Evolutionary conservation across 208 protist species (phyloP).

Genomic region (Crithidia sp.): DNA sequence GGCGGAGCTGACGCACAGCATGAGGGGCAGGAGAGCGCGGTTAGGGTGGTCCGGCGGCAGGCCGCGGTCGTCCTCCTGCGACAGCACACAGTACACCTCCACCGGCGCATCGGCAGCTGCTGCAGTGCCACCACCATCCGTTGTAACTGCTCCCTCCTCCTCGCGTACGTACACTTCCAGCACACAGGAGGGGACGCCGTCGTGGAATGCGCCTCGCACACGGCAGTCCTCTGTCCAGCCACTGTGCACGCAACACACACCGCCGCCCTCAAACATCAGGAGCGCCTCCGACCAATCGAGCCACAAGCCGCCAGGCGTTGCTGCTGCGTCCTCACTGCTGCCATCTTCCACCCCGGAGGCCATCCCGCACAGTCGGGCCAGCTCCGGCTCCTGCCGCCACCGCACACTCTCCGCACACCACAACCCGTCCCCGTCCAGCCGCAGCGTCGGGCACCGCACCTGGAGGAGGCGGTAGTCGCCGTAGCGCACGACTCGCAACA

Average conservation of each 20-base stretch:
- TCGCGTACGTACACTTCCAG: conserved; percentile 46
- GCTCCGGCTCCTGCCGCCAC: conserved; percentile 45
- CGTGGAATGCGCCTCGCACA: conserved; percentile 51
- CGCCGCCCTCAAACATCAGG: conserved; percentile 60
- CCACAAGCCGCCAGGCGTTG: conserved; percentile 45
- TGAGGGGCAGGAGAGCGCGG: conserved; percentile 38
- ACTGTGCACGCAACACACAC: conserved; percentile 46
- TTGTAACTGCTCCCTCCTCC: not conserved
- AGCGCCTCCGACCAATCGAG: conserved; percentile 62
- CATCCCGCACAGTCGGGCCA: conserved; percentile 37
- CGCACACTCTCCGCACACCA: conserved; percentile 39
- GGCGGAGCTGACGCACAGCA: conserved; percentile 42
- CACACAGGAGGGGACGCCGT: conserved; percentile 44
- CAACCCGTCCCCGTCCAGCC: conserved; percentile 25
- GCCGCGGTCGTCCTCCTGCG: conserved; percentile 73
- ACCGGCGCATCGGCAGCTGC: conserved; percentile 1
- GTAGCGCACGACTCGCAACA: conserved; percentile 37
- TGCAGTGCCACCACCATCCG: no score
- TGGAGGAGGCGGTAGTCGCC: conserved; percentile 38
- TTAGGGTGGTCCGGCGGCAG: conserved; percentile 34
- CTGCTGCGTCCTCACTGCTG: conserved; percentile 33
- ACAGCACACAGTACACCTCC: conserved; percentile 51
- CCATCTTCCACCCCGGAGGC: conserved; percentile 34
- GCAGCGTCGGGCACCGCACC: conserved; percentile 37
- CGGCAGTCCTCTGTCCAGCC: conserved; percentile 49